Evolutionary conservation across 1,284 basidiomycete species (phyloP).

Genomic region (Irpex lacteus): DNA sequence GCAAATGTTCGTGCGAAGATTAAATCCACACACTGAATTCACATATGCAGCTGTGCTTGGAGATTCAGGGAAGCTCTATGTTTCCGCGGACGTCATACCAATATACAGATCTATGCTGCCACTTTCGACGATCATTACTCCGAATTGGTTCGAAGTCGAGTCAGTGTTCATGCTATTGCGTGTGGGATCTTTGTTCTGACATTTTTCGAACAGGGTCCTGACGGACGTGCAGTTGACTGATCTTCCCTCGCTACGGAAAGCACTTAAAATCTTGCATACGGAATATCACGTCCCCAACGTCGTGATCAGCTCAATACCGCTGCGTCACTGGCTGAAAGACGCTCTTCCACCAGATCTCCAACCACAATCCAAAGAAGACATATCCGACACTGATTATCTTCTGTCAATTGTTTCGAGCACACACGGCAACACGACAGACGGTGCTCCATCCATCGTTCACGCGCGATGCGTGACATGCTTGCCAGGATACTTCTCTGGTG

Average conservation of each 20-base stretch:
- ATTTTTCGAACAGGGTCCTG: slow-evolving; percentile 51
- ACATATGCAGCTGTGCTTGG: slow-evolving; percentile 74
- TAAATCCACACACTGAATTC: neutral
- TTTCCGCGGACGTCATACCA: slow-evolving; percentile 85
- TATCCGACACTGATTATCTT: slow-evolving; percentile 47
- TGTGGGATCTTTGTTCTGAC: slow-evolving; percentile 2
- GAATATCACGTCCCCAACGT: slow-evolving; percentile 80
- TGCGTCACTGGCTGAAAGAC: slow-evolving; percentile 51
- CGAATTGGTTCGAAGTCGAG: slow-evolving; percentile 99
- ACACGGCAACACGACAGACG: slow-evolving; percentile 16
- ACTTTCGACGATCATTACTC: slow-evolving; percentile 88
- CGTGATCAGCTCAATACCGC: slow-evolving; percentile 88
- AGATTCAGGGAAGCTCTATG: slow-evolving; percentile 86
- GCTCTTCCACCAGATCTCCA: slow-evolving; percentile 45
- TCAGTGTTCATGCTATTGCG: slow-evolving; percentile 38
- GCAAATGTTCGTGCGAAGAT: slow-evolving; percentile 8
- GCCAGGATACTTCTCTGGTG: slow-evolving; percentile 93
- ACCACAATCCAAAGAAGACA: slow-evolving; percentile 28
- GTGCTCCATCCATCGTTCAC: slow-evolving; percentile 48
- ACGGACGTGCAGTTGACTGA: slow-evolving; percentile 72
- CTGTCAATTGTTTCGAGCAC: slow-evolving; percentile 75
- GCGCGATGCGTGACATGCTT: slow-evolving; percentile 77
- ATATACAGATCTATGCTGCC: slow-evolving; percentile 82
- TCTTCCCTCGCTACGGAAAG: slow-evolving; percentile 61
- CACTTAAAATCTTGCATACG: slow-evolving; percentile 74